These are phyloP conservation scores for Hortiboletus flavorubellus DNA, from an alignment of 768 basidiomycete genomes.

Conservation along the genomic window DNA sequence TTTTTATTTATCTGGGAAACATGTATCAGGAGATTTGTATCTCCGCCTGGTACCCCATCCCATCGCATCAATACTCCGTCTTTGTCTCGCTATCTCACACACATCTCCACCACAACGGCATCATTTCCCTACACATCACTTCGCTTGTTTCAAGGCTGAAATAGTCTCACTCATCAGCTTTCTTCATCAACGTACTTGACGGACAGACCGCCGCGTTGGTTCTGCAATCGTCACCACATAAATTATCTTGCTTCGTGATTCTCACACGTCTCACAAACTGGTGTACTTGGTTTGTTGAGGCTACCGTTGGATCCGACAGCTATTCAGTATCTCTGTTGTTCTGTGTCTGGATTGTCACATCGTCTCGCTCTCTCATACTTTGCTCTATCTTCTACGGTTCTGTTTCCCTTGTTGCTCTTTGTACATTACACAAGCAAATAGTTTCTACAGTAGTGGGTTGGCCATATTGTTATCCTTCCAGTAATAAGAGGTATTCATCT, in stretches of 20 bases:
- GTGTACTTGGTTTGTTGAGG: slow-evolving; percentile 5
- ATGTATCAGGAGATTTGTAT: slow-evolving; percentile 28
- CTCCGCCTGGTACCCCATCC: slow-evolving; percentile 24
- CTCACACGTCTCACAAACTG: slow-evolving; percentile 10
- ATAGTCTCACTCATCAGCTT: slow-evolving; percentile 9
- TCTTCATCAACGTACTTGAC: slow-evolving; percentile 17
- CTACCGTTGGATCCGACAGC: slow-evolving; percentile 12
- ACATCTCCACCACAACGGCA: slow-evolving; percentile 26
- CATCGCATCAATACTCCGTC: slow-evolving; percentile 23
- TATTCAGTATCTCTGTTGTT: slow-evolving; percentile 14
- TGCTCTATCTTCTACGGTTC: slow-evolving; percentile 26
- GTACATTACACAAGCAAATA: slow-evolving; percentile 44
- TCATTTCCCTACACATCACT: slow-evolving; percentile 25
- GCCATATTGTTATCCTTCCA: slow-evolving; percentile 59
- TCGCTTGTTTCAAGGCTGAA: slow-evolving; percentile 18
- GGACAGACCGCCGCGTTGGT: slow-evolving; percentile 19
- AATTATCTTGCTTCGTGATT: slow-evolving; percentile 15
- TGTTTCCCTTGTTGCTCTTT: slow-evolving; percentile 25
- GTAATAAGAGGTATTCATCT: slow-evolving; percentile 48
- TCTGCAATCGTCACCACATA: slow-evolving; percentile 11
- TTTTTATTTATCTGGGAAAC: slow-evolving; percentile 33
- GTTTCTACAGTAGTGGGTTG: slow-evolving; percentile 53
- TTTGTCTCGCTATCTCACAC: slow-evolving; percentile 21
- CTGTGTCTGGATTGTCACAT: slow-evolving; percentile 15
- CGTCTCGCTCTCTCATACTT: slow-evolving; percentile 8